Base-by-base conservation (phyloP, 2,329 filamentous ascomycete genomes). In the Paracoccidioides lutzii region DNA sequence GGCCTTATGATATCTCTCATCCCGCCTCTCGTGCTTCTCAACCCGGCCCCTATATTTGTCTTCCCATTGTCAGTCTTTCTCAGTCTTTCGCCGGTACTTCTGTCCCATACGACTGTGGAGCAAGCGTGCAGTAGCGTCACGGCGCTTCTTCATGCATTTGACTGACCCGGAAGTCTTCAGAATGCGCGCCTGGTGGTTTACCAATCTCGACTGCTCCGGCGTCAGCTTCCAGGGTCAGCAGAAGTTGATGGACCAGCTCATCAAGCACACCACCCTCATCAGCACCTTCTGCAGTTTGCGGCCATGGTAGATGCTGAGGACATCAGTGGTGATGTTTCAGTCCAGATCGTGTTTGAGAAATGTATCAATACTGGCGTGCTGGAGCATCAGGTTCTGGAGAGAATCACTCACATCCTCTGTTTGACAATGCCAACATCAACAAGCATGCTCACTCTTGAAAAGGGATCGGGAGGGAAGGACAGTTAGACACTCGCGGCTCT, bases 301-400 rank as follows among this genome's bases (percentile, higher is more conserved):
- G 22, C 22, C 22, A 22, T 22, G 22, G 22, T 22, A 22, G 22
- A 22, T 22, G 22, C 22, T 22, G 22, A 22, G 22, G 22, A 22
- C 2, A 22, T 22, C 22, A 22, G 22, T 22, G 22, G 22, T 22
- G 22, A 22, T 22, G 22, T 22, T 22, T 22, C 22, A 22, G 22
- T 22, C 22, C 22, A 22, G 22, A 22, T 22, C 1, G 22, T 22
- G 22, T 22, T 44, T 53, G n/a, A 53, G 12, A 5, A 41, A 53
- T n/a, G 40, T 53, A 44, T 53, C 10, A 8, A 53, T 53, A 6
- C 55, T 61, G 1, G 46, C 33, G 35, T 63, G 45, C 57, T 63
- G 40, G 37, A 63, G 41, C 7, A 63, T 63, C n/a, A 63, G 58
- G 33, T 61, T 62, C 50, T 63, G 33, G 46, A 61, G 56, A 41